Evolutionary conservation across 2,329 filamentous ascomycete species (phyloP).

Genomic region (Apiospora kogelbergensis): DNA sequence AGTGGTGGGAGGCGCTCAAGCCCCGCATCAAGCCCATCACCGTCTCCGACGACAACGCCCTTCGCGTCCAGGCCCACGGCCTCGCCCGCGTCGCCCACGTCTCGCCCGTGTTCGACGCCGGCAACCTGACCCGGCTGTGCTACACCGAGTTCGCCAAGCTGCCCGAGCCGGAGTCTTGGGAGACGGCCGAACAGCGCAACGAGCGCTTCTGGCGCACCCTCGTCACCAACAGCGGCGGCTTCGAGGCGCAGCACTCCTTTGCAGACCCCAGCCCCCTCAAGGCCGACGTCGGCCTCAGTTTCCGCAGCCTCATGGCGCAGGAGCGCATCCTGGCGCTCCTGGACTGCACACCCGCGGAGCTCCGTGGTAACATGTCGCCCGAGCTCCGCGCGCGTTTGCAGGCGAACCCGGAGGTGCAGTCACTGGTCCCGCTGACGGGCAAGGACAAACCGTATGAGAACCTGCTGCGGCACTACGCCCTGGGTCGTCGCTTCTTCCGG

Average conservation of each 20-base stretch:
- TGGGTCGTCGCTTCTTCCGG: constrained; percentile 23
- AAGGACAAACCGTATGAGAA: constrained; percentile 14
- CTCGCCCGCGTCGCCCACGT: constrained; percentile 22
- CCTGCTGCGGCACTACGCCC: constrained; percentile 11
- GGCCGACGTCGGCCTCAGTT: constrained; percentile 10
- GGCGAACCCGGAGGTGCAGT: constrained; percentile 13
- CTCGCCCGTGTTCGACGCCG: constrained; percentile 21
- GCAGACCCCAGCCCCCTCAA: constrained; percentile 2
- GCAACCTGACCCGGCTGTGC: constrained; percentile 19
- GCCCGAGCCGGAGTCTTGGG: background rate
- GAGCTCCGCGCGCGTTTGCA: constrained; percentile 18
- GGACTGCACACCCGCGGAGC: constrained; percentile 16
- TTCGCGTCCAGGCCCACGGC: constrained; percentile 19
- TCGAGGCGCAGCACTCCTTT: background rate
- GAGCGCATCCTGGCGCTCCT: constrained; percentile 18
- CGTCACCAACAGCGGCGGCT: constrained; percentile 16
- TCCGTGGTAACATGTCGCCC: constrained; percentile 10
- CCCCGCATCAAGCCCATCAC: constrained; percentile 17
- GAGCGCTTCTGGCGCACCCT: constrained; percentile 24
- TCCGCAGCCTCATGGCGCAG: constrained; percentile 21
- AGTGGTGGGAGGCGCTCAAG: constrained; percentile 17
- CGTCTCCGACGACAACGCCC: constrained; percentile 14
- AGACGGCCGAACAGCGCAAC: constrained; percentile 1
- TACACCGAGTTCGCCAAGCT: constrained; percentile 19
- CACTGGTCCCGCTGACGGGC: constrained; percentile 16